Evolutionary conservation across 2,329 filamentous ascomycete genomes (phyloP).

Genomic region (Macrophomina phaseolina): DNA sequence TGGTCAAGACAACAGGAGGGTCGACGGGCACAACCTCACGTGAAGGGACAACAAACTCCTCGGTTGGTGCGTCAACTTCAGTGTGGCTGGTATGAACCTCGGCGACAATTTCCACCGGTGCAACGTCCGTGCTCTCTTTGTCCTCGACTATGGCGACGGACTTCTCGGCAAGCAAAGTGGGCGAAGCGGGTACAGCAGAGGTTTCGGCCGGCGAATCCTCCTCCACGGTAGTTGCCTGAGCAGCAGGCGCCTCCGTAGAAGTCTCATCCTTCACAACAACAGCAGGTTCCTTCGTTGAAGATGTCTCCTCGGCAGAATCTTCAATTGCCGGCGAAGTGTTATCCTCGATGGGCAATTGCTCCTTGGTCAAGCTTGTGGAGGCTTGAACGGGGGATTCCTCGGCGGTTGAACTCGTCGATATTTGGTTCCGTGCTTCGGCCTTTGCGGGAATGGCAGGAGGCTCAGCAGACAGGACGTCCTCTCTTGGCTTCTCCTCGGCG

Average conservation of each 20-base stretch:
- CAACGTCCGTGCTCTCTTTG: background rate
- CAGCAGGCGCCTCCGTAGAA: background rate
- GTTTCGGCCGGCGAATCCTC: conserved; percentile 9
- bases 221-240: background rate
- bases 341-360: background rate
- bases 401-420: background rate
- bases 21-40: conserved; percentile 13
- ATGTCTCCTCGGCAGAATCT: background rate
- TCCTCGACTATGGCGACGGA: background rate
- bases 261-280: background rate
- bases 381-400: background rate
- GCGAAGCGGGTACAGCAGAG: background rate
- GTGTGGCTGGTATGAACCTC: background rate
- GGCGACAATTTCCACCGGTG: background rate
- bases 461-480: background rate
- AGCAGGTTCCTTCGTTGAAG: background rate
- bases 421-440: background rate
- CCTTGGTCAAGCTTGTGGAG: background rate
- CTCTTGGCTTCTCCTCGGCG: background rate
- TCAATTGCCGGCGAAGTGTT: background rate
- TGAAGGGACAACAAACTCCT: background rate
- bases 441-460: conserved; percentile 2
- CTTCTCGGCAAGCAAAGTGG: background rate
- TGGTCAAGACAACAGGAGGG: conserved; percentile 9
- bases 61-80: background rate